Conservation (phyloP, 257 asterid species). For the Nicotiana paniculata region DNA sequence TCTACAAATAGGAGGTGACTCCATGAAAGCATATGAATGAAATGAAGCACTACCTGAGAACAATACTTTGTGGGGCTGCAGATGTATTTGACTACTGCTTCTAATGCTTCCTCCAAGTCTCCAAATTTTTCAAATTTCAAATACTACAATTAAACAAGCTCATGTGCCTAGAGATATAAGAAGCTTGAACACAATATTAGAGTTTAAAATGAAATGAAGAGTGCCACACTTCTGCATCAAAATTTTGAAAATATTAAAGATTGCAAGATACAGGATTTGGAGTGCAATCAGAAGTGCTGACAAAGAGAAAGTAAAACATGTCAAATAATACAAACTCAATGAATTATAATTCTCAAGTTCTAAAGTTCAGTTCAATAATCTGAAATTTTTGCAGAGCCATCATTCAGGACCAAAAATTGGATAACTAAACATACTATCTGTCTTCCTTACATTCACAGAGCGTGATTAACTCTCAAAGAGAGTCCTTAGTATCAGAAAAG, state of each 20-base stretch:
- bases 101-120: slow-evolving; percentile 55
- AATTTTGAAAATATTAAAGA: not conserved
- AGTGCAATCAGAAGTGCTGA: not conserved
- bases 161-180: not conserved
- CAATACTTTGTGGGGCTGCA: slow-evolving; percentile 51
- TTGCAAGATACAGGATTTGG: not conserved
- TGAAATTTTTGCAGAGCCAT: too few species aligned
- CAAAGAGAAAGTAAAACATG: too few species aligned
- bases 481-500: too few species aligned
- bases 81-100: slow-evolving; percentile 48
- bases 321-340: too few species aligned
- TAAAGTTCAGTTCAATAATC: too few species aligned
- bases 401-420: too few species aligned
- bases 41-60: slow-evolving; percentile 42
- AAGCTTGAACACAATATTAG: not conserved
- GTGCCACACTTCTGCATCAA: not conserved
- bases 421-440: too few species aligned
- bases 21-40: too few species aligned
- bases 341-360: too few species aligned
- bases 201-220: not conserved
- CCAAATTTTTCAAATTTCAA: slow-evolving; percentile 35
- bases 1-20: too few species aligned
- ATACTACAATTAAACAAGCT: slow-evolving; percentile 31
- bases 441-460: too few species aligned
- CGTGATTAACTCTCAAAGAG: too few species aligned